Evolutionary conservation across 371 early-diverging fungal genomes (phyloP), one percentile per base, ranked within the genome.

Genomic region (Spraguea lophii): DNA sequence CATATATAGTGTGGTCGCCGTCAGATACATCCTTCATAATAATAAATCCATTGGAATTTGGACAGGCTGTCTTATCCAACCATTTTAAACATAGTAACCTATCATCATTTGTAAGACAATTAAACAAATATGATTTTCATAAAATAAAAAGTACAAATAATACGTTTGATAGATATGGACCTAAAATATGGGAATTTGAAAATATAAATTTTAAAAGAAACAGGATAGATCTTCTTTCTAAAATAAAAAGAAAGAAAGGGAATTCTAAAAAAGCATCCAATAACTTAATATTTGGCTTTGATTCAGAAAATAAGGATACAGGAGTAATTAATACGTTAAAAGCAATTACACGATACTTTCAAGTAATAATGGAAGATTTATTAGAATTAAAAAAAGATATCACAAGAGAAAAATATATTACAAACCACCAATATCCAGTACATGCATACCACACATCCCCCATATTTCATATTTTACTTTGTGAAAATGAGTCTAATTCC

Each of bases 101-200:
- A 43, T 63, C 54, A 46, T 68, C 68, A 0, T 70, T 70, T 63
- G 62, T 70, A 1, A 44, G 71, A 41, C 71, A 70, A 52, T 57
- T 70, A 13, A 70, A 70, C 34, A 70, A 68, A 24, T 70, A 70
- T 44, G 68, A 64, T 35, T 70, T 70, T 48, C 63, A 68, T 41
- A 70, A 67, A 54, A 54, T 70, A 20, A 67, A 67, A 42, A 67
- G 57, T 43, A 20, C 35, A 16, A 56, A 50, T 43, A 32, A 26
- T 21, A 54, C 49, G 19, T 21, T 56, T 9, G 52, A 49, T 19
- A 48, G 39, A 44, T 60, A 36, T 42, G 66, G 65, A 26, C 19
- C 4, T 25, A 44, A 56, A 24, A 49, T 61, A 1, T 64, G 65
- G 61, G 67, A 65, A 49, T 70, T 64, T 53, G 51, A 55, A 39